A percentile compares a stretch with the other conserved stretches of the same genome.
These are phyloP conservation scores for Parachlorella kessleri DNA, from an alignment of 139 green algal genomes.

Conservation along the genomic window DNA sequence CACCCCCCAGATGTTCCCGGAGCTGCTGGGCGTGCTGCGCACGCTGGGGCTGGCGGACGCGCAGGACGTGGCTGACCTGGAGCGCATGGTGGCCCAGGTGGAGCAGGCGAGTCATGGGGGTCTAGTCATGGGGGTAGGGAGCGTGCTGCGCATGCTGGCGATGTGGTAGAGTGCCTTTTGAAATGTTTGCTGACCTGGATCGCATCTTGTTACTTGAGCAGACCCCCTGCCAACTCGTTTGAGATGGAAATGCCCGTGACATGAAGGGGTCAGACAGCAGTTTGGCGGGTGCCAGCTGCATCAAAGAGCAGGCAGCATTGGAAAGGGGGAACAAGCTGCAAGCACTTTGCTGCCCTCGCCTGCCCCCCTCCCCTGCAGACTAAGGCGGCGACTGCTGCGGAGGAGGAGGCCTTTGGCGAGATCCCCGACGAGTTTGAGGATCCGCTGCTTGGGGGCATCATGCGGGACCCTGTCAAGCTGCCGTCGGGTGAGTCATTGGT, in stretches of 20 bases:
- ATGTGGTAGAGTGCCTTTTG: too few species aligned
- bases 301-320: too few species aligned
- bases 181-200: too few species aligned
- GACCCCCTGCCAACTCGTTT: too few species aligned
- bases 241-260: too few species aligned
- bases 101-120: conserved; percentile 39
- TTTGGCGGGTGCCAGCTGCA: too few species aligned
- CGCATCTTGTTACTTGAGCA: too few species aligned
- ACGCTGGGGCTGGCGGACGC: conserved; percentile 45
- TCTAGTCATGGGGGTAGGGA: too few species aligned
- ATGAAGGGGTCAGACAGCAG: too few species aligned
- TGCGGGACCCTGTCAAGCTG: conserved; percentile 89
- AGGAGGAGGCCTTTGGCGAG: conserved; percentile 74
- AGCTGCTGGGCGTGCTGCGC: conserved; percentile 58
- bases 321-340: neutral
- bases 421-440: conserved; percentile 93
- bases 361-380: neutral
- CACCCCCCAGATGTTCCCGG: conserved; percentile 69
- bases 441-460: conserved; percentile 85
- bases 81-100: conserved; percentile 52
- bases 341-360: neutral
- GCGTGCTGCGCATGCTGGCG: too few species aligned
- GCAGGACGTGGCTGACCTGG: conserved; percentile 57
- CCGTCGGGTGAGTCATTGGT: conserved; percentile 67
- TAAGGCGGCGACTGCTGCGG: conserved; percentile 46